phyloP scores from a whole-genome alignment of 2,329 filamentous ascomycete genomes.

The Plenodomus tracheiphilus region DNA sequence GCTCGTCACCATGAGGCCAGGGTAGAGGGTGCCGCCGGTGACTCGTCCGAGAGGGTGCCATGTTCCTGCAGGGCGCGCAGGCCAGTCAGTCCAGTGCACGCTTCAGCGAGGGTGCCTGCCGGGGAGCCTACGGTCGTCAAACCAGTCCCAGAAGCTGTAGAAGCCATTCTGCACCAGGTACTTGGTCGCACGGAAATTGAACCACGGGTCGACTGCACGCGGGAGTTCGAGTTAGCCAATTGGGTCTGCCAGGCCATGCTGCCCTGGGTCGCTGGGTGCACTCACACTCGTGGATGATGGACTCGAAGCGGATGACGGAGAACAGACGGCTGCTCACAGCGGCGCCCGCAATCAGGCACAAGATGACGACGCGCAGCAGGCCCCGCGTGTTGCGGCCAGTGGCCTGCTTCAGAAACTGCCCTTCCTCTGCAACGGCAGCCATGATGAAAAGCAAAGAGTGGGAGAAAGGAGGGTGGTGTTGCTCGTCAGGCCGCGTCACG shows the following conservation, averaged over 20 bases:
- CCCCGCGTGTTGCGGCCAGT: conserved; percentile 81
- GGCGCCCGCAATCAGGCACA: conserved; percentile 86
- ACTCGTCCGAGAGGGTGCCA: conserved; percentile 99
- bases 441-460: conserved; percentile 33
- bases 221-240: conserved; percentile 29
- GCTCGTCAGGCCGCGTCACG: conserved; percentile 40
- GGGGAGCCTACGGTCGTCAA: conserved; percentile 78
- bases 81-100: background rate
- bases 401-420: conserved; percentile 71
- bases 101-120: conserved; percentile 6
- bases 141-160: conserved; percentile 99
- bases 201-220: conserved; percentile 91
- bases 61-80: conserved; percentile 65
- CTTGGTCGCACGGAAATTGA: conserved; percentile 98
- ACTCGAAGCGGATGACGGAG: conserved; percentile 98
- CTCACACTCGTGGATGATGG: conserved; percentile 99
- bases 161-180: conserved; percentile 97
- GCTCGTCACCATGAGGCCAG: conserved; percentile 98
- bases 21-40: conserved; percentile 97
- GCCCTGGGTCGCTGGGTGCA: conserved; percentile 33
- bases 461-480: conserved; percentile 30
- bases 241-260: background rate
- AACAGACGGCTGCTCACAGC: conserved; percentile 93
- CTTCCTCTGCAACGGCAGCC: conserved; percentile 43
- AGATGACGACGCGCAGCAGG: conserved; percentile 85